Conservation (phyloP, 1,284 basidiomycete genomes). For the Ustilago tritici region DNA sequence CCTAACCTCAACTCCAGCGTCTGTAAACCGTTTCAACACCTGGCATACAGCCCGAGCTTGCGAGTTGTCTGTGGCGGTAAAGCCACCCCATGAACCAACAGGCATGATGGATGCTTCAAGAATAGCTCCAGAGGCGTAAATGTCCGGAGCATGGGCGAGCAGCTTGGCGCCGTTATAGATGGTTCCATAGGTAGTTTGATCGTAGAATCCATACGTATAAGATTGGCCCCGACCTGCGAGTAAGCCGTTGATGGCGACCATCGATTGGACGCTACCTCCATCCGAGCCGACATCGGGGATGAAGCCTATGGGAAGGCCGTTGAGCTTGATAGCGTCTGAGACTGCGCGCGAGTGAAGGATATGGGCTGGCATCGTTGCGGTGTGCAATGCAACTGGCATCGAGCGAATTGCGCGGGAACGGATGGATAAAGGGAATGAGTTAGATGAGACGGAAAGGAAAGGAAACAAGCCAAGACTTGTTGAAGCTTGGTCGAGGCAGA, state of each 20-base stretch:
- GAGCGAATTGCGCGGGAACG: too few species aligned
- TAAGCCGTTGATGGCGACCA: constrained; percentile 45
- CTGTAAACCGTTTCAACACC: constrained; percentile 70
- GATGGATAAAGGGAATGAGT: too few species aligned
- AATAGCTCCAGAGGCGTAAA: constrained; percentile 67
- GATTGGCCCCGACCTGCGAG: constrained; percentile 36
- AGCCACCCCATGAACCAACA: constrained; percentile 50
- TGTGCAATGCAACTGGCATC: too few species aligned
- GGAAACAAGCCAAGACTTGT: too few species aligned
- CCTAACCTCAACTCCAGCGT: constrained; percentile 69
- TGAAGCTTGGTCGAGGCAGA: too few species aligned
- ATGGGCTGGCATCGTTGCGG: constrained; percentile 32
- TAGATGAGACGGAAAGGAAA: too few species aligned
- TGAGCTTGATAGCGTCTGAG: constrained; percentile 34
- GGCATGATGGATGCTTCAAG: constrained; percentile 69
- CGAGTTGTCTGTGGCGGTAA: constrained; percentile 60
- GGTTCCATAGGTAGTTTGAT: constrained; percentile 66
- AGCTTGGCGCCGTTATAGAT: constrained; percentile 69
- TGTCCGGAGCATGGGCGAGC: constrained; percentile 63
- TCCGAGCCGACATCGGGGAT: constrained; percentile 63
- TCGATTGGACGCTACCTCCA: constrained; percentile 56
- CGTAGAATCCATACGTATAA: constrained; percentile 65
- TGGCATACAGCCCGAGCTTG: constrained; percentile 67
- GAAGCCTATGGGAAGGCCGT: constrained; percentile 46
- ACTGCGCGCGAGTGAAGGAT: constrained; percentile 27